Base-by-base conservation (phyloP, 2,329 filamentous ascomycete species). In the Pezicula neosporulosa region DNA sequence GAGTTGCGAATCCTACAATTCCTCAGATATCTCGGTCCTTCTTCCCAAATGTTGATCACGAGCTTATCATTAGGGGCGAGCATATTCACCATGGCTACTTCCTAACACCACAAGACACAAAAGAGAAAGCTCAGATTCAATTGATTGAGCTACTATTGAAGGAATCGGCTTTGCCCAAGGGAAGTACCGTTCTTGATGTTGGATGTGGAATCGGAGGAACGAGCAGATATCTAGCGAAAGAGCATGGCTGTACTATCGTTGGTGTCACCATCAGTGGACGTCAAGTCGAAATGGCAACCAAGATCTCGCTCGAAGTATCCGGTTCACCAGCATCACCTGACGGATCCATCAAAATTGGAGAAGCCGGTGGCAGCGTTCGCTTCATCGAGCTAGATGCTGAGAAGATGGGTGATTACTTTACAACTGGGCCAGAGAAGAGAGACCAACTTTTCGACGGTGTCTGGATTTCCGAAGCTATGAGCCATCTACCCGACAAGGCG, bases 51-150 rank as follows among this genome's bases (percentile, higher is more conserved):
- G 36, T 42, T 35, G 44, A 13, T 47, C 19, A 19, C 19, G 18
- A 36, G 27, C 44, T 30, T 28, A 39, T 21, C 38, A 52, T 47
- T 15, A 82, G 79, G 80, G 81, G 81, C 49, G 80, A 83, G 61
- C 81, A 84, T 59, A 83, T 84, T 61, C 81, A 84, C 61, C 81
- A 85, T 56, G 81, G 81, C 49, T 82, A 83, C 63, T 85, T 81
- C 71, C 72, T 76, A 21, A 72, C 72, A 3, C 67, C 73, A 0
- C 68, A 59, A 16, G 78, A 82, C 56, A 77, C 73, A 56, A 84
- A 83, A 61, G 80, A 84, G 57, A 68, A 72, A 28, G 80, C 81
- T 2, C 81, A 84, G 63, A 62, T 77, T 21, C 81, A 79, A 59
- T 71, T 83, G 30, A 81, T 84, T 60, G 70, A 73, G 24, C 71